Base-by-base conservation (phyloP, 257 asterid genomes). In the Coffea eugenioides region DNA sequence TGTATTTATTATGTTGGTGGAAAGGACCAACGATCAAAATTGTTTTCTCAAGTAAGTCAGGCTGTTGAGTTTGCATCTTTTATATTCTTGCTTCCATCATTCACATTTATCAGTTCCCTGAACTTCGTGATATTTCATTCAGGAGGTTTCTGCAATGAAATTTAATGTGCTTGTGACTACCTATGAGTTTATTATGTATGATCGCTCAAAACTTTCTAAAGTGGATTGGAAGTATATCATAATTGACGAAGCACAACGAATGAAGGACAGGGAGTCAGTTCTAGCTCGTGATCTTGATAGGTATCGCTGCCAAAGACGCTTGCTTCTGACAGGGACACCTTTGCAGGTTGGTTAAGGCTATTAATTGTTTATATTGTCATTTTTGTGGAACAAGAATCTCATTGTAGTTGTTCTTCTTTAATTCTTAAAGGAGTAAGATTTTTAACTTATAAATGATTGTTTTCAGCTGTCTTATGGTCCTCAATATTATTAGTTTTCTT, bases 231-330 rank as follows among this genome's bases (percentile, higher is more conserved):
- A 90, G 88, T 96, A 96, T 84, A 96, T 96, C 79, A 86, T 96
- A 85, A 96, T 96, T 86, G 99, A 96, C 85, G 99, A 96, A 88
- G 99, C 99, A 66, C 99, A 96, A 86, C 84, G 99, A 80, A 96
- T 96, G 99, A 96, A 96, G 88, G 98, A 96, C 80, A 91, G 99
- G 82, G 98, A 96, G 76, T 96, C 99, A 3, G 99, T 96, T 79
- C 91, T 96, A 83, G 98, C 99, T 85, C 99, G 99, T 81, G 99
- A 96, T 90, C 97, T 96, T 84, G 99, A 96, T 89, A 90, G 95
- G 86, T 96, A 96, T 84, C 97, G 98, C 82, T 96, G 99, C 88
- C 99, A 96, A 86, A 92, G 99, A 89, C 97, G 99, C 81, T 90
- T 96, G 89, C 98, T 96, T 88, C 92, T 96, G 82, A 96, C 99